These are phyloP conservation scores for Globisporangium viniferum DNA, from an alignment of 352 stramenopile species.

Conservation along the genomic window DNA sequence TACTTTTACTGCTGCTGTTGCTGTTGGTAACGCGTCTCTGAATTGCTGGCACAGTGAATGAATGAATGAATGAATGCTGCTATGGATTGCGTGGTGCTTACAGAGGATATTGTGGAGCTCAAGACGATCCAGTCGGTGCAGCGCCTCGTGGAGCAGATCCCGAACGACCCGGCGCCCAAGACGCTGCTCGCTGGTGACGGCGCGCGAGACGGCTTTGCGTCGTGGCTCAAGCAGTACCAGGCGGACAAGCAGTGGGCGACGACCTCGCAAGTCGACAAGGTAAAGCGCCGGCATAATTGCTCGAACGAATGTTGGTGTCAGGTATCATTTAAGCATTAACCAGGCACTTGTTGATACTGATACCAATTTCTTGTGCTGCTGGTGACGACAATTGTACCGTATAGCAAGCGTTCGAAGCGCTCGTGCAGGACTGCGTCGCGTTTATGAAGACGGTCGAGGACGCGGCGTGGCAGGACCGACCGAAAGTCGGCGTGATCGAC, in stretches of 20 bases:
- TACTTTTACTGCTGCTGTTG: neutral
- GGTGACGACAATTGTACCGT: neutral
- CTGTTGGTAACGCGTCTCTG: neutral
- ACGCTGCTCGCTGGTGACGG: neutral
- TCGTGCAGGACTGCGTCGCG: conserved; percentile 39
- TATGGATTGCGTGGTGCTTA: too few species aligned
- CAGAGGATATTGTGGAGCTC: conserved; percentile 51
- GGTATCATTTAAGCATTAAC: neutral
- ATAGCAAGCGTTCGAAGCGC: conserved; percentile 36
- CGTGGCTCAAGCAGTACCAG: conserved; percentile 18
- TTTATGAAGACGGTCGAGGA: conserved; percentile 49
- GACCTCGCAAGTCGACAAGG: conserved; percentile 17
- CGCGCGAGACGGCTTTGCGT: neutral
- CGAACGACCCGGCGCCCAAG: conserved; percentile 6
- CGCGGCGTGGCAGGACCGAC: conserved; percentile 30
- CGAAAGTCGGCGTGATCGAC: conserved; percentile 36
- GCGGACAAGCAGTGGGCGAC: conserved; percentile 10
- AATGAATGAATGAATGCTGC: neutral
- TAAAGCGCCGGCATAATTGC: neutral
- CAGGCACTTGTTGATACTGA: neutral
- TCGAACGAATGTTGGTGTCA: neutral
- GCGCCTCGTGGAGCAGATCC: conserved; percentile 42
- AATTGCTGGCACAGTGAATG: neutral
- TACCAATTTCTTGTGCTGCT: neutral
- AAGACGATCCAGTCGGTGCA: conserved; percentile 52